Percentiles rank a stretch among this genome's conserved stretches.
Conservation (phyloP, 192 early-diverging fungal species). For the Phlyctochytrium planicorne region DNA sequence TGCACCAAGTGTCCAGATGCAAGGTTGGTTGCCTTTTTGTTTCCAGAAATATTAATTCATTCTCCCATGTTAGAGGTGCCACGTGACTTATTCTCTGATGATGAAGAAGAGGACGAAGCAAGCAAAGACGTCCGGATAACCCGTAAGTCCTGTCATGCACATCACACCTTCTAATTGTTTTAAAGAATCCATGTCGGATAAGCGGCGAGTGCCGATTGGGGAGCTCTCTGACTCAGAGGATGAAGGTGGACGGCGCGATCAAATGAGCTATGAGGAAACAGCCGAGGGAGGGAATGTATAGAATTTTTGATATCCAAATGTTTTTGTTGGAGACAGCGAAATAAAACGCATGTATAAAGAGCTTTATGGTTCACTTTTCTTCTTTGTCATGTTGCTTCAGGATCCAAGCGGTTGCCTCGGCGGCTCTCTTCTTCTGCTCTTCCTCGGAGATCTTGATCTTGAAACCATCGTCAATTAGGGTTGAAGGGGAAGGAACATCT, state of each 20-base stretch:
- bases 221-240: constrained; percentile 80
- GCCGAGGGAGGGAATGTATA: too few species aligned
- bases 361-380: too few species aligned
- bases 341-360: too few species aligned
- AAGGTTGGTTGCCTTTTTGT: constrained; percentile 41
- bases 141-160: constrained; percentile 43
- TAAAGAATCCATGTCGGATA: constrained; percentile 61
- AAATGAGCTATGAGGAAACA: constrained; percentile 25
- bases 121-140: constrained; percentile 52
- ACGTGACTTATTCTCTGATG: constrained; percentile 65
- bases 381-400: constrained; percentile 8
- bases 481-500: constrained; percentile 9
- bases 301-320: too few species aligned
- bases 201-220: constrained; percentile 64
- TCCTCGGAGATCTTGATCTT: constrained; percentile 12
- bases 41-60: neutral
- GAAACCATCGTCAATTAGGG: constrained; percentile 20
- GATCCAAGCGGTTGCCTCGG: constrained; percentile 17
- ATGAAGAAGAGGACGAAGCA: constrained; percentile 62
- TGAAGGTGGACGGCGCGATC: constrained; percentile 47
- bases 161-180: neutral
- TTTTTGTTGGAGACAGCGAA: too few species aligned
- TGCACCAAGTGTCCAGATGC: constrained; percentile 96
- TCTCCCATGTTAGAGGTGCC: constrained; percentile 63
- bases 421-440: constrained; percentile 9